A percentile compares a stretch with the other conserved stretches of the same genome.
Conservation (phyloP, 1,284 basidiomycete genomes). For the Xanthoconium separans region DNA sequence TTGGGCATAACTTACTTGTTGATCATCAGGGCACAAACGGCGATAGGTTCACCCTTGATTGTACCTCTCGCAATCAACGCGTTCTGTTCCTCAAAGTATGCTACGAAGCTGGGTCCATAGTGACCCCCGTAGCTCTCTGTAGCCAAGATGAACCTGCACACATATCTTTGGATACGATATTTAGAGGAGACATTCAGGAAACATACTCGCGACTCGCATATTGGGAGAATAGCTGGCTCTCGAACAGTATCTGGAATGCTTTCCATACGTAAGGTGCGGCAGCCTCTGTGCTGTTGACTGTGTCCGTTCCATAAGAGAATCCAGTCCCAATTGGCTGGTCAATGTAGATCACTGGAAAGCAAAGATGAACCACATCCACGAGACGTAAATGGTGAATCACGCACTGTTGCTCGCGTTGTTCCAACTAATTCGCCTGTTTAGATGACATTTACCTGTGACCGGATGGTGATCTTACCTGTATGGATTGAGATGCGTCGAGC, state of each 20-base stretch:
- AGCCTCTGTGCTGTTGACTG: conserved; percentile 53
- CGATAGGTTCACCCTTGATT: conserved; percentile 44
- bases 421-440: conserved; percentile 47
- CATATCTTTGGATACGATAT: not conserved
- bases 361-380: not conserved
- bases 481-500: conserved; percentile 29
- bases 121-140: conserved; percentile 72
- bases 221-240: conserved; percentile 56
- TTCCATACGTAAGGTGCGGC: conserved; percentile 56
- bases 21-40: conserved; percentile 50
- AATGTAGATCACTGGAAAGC: conserved; percentile 63
- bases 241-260: conserved; percentile 67
- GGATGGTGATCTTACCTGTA: conserved; percentile 22
- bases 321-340: conserved; percentile 74
- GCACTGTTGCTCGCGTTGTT: conserved; percentile 67
- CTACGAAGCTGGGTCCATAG: conserved; percentile 63
- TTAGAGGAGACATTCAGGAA: not conserved
- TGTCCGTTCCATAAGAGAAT: conserved; percentile 58
- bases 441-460: not conserved
- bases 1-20: conserved; percentile 42
- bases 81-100: conserved; percentile 69
- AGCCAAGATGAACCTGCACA: conserved; percentile 54
- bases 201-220: conserved; percentile 57
- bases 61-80: conserved; percentile 45
- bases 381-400: not conserved